Evolutionary conservation across 2,329 filamentous ascomycete species (phyloP), one percentile per base, ranked within the genome.

Genomic region (Stagonosporopsis rhizophila): DNA sequence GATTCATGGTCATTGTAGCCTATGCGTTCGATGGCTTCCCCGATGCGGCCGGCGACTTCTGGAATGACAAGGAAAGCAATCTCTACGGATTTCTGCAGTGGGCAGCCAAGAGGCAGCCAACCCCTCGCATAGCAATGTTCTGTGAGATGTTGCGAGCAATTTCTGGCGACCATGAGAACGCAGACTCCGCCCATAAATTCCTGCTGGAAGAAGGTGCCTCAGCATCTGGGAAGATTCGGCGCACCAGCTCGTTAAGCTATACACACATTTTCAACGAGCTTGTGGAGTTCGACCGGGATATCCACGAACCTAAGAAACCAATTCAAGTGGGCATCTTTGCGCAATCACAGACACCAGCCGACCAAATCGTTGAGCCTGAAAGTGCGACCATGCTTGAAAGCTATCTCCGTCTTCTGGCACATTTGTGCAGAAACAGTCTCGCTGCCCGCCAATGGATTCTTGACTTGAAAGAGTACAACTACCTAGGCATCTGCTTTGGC

Each of bases 351-450:
- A 74, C 71, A 39, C 67, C 67, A 44, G 71, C 71, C n/a, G 77
- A 76, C 35, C 77, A 78, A 52, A 87, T 91, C 58, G 92, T 96
- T 25, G 94, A 97, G 71, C 91, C 92, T 4, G 96, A 99, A 75
- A 96, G 91, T 37, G 88, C 89, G n/a, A 90, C 96, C 77, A 97
- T 99, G 91, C 82, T 99, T 25, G 92, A 97, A 71, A 94, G 92
- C 66, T 98, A 98, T 73, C 82, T 99, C 48, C 87, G 94, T 27
- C 83, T 99, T 5, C 90, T 96, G 66, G 87, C 91, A 3, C 92
- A 96, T 74, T 81, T 99, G 9, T 88, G 89, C 59, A 82, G 84
- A 20, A 87, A 94, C 70, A 96, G 91, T 69, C 81, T 84, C 56
- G 80, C 82, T 19, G 89, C 92, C 1, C 85, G 94, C 45, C 78